Base-by-base conservation (phyloP, 148 eudicot species). In the Heliamphora exappendiculata region DNA sequence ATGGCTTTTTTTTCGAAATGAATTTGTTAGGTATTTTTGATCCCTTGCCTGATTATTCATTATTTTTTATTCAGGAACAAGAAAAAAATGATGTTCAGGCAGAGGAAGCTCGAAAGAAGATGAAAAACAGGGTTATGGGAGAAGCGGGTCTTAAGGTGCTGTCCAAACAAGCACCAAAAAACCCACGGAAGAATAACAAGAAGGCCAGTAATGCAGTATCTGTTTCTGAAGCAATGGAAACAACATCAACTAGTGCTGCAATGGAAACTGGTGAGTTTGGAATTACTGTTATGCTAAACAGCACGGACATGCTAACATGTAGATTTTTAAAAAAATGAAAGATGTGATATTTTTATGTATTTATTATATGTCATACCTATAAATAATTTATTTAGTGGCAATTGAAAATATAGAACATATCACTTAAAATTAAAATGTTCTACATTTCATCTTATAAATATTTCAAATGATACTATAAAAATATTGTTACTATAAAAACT, bases 231-330 rank as follows among this genome's bases (percentile, higher is more conserved):
- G 76, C 76, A 74, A 39, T 81, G 75, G 84, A 47, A 34, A 55
- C 77, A 33, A 73, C 84, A n/a, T n/a, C n/a, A 17, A 70, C 58
- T 47, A 66, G 51, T 60, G 75, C 85, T 70, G 65, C 60, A 5
- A 82, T 85, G 81, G 92, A 89, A 72, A 84, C 91, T 76, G 96
- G 98, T 87, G 58, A 28, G 39, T n/a, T 59, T 44, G 31, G 70
- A 45, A n/a, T 67, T 26, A 5, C 42, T 72, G 72, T 39, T 29
- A 41, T 55, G 28, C 29, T 13, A n/a, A n/a, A n/a, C n/a, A n/a
- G n/a, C n/a, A n/a, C n/a, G n/a, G n/a, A n/a, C n/a, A 8, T 65
- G 2, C 8, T 26, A 3, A 1, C 57, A 17, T 2, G 44, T 50
- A n/a, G 22, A 20, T 42, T 75, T 13, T n/a, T n/a, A n/a, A n/a